Evolutionary conservation across 371 early-diverging fungal genomes (phyloP).

Genomic region (Mucor piriformis): DNA sequence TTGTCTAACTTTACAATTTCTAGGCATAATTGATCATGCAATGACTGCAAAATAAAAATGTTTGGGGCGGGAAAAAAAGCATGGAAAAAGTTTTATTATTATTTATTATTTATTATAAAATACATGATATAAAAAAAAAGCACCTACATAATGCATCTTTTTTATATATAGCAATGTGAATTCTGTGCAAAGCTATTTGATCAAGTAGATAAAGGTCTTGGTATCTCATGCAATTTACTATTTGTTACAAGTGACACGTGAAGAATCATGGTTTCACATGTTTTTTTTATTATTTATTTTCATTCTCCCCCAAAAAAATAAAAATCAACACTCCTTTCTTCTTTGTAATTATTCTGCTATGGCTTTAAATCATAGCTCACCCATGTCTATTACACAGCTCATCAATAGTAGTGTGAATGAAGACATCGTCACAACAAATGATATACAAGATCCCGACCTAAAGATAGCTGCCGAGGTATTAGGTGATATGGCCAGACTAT

Average conservation of each 20-base stretch:
- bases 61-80: slow-evolving; percentile 5
- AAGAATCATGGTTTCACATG: slow-evolving; percentile 25
- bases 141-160: no score
- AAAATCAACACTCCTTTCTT: background rate
- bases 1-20: slow-evolving; percentile 18
- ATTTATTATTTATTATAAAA: background rate
- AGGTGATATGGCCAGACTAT: slow-evolving; percentile 57
- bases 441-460: slow-evolving; percentile 55
- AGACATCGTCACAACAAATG: background rate
- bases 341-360: slow-evolving; percentile 12
- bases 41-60: slow-evolving; percentile 8
- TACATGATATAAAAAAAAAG: no score
- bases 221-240: background rate
- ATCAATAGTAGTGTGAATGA: slow-evolving; percentile 16
- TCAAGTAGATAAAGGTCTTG: background rate
- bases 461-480: slow-evolving; percentile 69
- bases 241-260: slow-evolving; percentile 10
- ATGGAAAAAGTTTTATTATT: slow-evolving; percentile 1
- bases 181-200: no score
- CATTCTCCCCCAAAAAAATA: slow-evolving; percentile 2
- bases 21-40: slow-evolving; percentile 18
- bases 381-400: slow-evolving; percentile 46
- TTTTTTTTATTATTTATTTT: slow-evolving; percentile 2
- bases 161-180: no score
- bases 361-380: slow-evolving; percentile 21